These are phyloP conservation scores for Aspergillus sp. DNA, from an alignment of 2,329 filamentous ascomycete species.

Conservation along the genomic window DNA sequence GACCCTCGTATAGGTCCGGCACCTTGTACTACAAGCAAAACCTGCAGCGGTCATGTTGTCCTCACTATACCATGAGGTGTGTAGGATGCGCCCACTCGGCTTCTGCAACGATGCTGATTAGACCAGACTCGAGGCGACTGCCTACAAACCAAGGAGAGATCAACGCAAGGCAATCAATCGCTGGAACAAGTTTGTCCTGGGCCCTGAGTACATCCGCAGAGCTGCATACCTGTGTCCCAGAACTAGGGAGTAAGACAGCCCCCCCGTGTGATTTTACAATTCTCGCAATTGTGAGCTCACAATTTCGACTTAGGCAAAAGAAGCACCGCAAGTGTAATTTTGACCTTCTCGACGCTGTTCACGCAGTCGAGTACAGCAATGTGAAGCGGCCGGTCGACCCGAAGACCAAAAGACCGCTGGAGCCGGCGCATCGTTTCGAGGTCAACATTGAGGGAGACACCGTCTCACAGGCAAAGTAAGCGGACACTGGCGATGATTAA, in stretches of 20 bases:
- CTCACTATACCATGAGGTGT: slow-evolving; percentile 68
- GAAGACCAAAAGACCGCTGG: slow-evolving; percentile 47
- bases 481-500: background rate
- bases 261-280: background rate
- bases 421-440: slow-evolving; percentile 55
- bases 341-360: slow-evolving; percentile 47
- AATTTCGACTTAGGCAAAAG: slow-evolving; percentile 44
- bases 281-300: slow-evolving; percentile 2
- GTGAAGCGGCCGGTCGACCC: slow-evolving; percentile 51
- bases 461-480: slow-evolving; percentile 52
- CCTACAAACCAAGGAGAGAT: slow-evolving; percentile 50
- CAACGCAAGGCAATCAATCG: slow-evolving; percentile 54
- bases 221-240: slow-evolving; percentile 51
- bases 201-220: slow-evolving; percentile 52
- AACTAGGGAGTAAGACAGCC: slow-evolving; percentile 45
- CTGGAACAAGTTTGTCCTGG: slow-evolving; percentile 54
- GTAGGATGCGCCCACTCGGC: slow-evolving; percentile 1
- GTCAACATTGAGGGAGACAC: slow-evolving; percentile 53
- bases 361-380: slow-evolving; percentile 50
- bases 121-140: slow-evolving; percentile 46
- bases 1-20: slow-evolving; percentile 45
- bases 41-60: slow-evolving; percentile 81
- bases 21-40: slow-evolving; percentile 57
- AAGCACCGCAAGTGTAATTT: slow-evolving; percentile 48
- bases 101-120: slow-evolving; percentile 16